Conservation (phyloP, 768 basidiomycete species). For the Lentinus brumalis region DNA sequence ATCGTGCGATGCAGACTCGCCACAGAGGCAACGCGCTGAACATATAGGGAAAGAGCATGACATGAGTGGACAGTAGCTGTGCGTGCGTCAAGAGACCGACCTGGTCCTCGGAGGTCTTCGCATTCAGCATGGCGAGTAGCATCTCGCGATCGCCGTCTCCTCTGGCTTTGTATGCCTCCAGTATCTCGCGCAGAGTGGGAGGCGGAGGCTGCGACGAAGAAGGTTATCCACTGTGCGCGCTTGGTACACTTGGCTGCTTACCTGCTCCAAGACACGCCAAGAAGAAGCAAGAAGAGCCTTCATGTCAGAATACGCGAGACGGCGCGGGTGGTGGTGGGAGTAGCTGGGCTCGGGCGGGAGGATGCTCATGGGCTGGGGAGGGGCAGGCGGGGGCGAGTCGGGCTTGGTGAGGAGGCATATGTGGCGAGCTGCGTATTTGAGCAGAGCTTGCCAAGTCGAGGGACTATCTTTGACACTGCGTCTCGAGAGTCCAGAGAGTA, state of each 20-base stretch:
- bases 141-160: constrained; percentile 94
- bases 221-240: neutral
- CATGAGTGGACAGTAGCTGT: constrained; percentile 7
- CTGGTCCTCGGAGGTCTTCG: constrained; percentile 93
- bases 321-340: constrained; percentile 9
- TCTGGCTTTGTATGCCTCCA: constrained; percentile 79
- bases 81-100: constrained; percentile 38
- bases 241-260: constrained; percentile 19
- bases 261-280: constrained; percentile 51
- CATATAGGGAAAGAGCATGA: constrained; percentile 1
- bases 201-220: constrained; percentile 60
- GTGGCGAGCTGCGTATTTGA: constrained; percentile 35
- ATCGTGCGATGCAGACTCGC: constrained; percentile 71
- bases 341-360: constrained; percentile 15
- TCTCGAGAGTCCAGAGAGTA: constrained; percentile 33
- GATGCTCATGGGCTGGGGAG: constrained; percentile 28
- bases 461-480: constrained; percentile 46
- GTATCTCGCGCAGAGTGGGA: constrained; percentile 82
- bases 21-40: constrained; percentile 69
- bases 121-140: constrained; percentile 87
- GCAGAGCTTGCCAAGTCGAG: constrained; percentile 44
- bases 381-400: neutral
- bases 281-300: constrained; percentile 43
- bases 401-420: constrained; percentile 19
- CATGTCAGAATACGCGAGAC: constrained; percentile 25